Percentiles rank a stretch among this genome's conserved stretches.
Conservation (phyloP, 2,329 filamentous ascomycete species). For the Aphanoascus verrucosus region DNA sequence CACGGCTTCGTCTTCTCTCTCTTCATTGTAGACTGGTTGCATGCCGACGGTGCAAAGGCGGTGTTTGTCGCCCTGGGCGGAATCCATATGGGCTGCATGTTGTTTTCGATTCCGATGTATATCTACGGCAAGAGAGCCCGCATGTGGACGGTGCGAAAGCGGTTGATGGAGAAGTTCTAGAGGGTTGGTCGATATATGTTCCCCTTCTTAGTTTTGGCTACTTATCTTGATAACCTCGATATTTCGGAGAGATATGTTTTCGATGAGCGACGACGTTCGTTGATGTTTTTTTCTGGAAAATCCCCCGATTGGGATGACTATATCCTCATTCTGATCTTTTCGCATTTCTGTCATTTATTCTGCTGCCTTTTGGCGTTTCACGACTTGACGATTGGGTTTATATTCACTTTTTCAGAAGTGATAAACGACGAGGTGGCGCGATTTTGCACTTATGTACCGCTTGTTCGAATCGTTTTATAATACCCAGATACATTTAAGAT, state of each 20-base stretch:
- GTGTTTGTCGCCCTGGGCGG: conserved; percentile 77
- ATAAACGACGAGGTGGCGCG: not conserved
- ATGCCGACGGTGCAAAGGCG: conserved; percentile 58
- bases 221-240: no score
- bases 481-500: not conserved
- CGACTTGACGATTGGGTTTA: not conserved
- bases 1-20: conserved; percentile 82
- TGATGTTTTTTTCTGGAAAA: not conserved
- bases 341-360: not conserved
- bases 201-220: not conserved
- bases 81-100: conserved; percentile 67
- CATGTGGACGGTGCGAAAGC: conserved; percentile 87
- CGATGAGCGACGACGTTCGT: not conserved
- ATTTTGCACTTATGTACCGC: not conserved
- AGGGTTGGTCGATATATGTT: not conserved
- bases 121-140: conserved; percentile 81
- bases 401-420: not conserved
- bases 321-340: not conserved
- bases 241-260: not conserved
- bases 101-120: conserved; percentile 80
- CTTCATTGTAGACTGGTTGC: conserved; percentile 79
- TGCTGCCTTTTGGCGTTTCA: not conserved
- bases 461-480: not conserved
- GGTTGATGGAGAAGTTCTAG: conserved; percentile 70
- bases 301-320: not conserved